A percentile compares a stretch with the other conserved stretches of the same genome.
phyloP scores from a whole-genome alignment of 139 green algal species.

The Ostreobium quekettii region DNA sequence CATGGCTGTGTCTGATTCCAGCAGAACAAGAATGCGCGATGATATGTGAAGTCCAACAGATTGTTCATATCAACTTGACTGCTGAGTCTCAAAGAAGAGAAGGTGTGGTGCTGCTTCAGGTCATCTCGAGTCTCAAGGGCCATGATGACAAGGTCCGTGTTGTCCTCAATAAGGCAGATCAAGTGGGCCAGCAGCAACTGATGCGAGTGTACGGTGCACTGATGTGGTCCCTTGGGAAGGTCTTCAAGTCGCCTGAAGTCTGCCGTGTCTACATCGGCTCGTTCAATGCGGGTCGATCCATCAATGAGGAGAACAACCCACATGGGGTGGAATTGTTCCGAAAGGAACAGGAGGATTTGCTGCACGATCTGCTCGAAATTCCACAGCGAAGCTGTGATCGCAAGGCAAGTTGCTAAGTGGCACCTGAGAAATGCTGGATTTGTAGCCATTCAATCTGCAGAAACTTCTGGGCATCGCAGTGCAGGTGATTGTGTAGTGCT shows the following conservation, averaged over 20 bases:
- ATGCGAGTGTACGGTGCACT: slow-evolving; percentile 98
- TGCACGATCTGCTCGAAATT: slow-evolving; percentile 87
- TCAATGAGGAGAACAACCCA: slow-evolving; percentile 61
- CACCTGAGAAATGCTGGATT: too few species aligned
- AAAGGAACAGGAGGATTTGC: slow-evolving; percentile 80
- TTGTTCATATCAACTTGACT: too few species aligned
- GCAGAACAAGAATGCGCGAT: too few species aligned
- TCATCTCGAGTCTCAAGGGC: slow-evolving; percentile 64
- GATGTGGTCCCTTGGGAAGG: slow-evolving; percentile 97
- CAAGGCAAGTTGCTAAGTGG: slow-evolving; percentile 19
- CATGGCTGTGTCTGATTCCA: too few species aligned
- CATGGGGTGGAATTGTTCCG: slow-evolving; percentile 72
- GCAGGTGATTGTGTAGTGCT: too few species aligned
- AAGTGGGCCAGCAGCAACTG: slow-evolving; percentile 81
- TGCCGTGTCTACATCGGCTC: slow-evolving; percentile 89
- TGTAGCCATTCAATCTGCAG: too few species aligned
- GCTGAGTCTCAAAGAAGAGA: too few species aligned
- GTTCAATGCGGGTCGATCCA: slow-evolving; percentile 60
- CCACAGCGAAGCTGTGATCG: slow-evolving; percentile 28
- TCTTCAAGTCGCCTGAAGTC: slow-evolving; percentile 87
- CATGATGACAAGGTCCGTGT: slow-evolving; percentile 95
- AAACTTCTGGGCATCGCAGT: too few species aligned
- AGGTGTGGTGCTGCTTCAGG: slow-evolving; percentile 28
- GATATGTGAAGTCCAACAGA: too few species aligned
- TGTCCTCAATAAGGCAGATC: slow-evolving; percentile 96